Conservation (phyloP, 1,284 basidiomycete species). For the Ganoderma resinaceum region DNA sequence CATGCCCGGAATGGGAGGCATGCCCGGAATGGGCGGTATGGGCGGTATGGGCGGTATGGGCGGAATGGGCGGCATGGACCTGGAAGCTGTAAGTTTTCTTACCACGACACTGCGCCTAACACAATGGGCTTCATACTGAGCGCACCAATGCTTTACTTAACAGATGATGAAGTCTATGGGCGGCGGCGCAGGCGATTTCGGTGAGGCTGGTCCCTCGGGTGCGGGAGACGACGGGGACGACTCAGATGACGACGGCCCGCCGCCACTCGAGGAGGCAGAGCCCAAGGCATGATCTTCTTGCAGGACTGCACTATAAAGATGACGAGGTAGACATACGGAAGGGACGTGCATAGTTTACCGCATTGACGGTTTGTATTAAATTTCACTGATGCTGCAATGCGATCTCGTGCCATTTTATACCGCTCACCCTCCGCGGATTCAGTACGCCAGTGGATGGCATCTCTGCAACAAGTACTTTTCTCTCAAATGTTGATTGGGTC, state of each 20-base stretch:
- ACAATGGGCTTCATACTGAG: conserved; percentile 15
- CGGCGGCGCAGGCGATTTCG: conserved; percentile 44
- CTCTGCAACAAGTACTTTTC: neutral
- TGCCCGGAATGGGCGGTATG: conserved; percentile 57
- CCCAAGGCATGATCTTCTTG: conserved; percentile 35
- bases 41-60: conserved; percentile 57
- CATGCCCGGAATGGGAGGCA: conserved; percentile 55
- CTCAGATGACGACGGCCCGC: conserved; percentile 72
- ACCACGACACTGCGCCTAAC: neutral
- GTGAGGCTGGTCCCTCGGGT: conserved; percentile 41
- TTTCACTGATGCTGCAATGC: conserved; percentile 28
- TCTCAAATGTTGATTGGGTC: neutral
- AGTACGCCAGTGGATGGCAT: neutral
- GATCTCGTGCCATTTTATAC: conserved; percentile 19
- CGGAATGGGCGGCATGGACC: conserved; percentile 56
- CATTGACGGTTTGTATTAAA: conserved; percentile 28
- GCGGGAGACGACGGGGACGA: conserved; percentile 53
- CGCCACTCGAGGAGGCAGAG: conserved; percentile 75
- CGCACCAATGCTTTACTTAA: conserved; percentile 1
- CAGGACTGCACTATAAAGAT: neutral
- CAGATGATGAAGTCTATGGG: conserved; percentile 77
- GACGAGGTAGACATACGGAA: conserved; percentile 1
- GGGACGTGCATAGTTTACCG: conserved; percentile 28
- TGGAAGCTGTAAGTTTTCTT: conserved; percentile 57
- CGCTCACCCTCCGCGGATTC: neutral